Conservation (phyloP, 176 grass and related monocot genomes). For the Pharus latifolius region DNA sequence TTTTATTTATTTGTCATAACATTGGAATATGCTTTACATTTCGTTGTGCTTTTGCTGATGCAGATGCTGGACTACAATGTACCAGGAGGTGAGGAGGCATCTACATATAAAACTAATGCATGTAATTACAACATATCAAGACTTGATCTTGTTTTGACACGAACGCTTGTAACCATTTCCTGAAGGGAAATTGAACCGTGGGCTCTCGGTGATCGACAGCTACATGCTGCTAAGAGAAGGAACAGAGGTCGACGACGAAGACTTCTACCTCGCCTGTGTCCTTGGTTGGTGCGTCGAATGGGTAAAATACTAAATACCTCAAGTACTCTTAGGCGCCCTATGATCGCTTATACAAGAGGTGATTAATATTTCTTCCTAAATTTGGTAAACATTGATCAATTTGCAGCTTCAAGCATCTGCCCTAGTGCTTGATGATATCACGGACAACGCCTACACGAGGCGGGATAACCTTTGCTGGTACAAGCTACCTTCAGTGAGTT, state of each 20-base stretch:
- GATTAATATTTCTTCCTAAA: background rate
- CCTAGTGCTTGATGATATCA: slow-evolving; percentile 61
- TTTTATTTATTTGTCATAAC: too few relatives aligned
- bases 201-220: slow-evolving; percentile 45
- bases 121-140: background rate
- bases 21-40: too few relatives aligned
- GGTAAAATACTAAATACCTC: background rate
- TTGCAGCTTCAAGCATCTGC: slow-evolving; percentile 61
- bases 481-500: slow-evolving; percentile 28
- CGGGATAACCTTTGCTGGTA: slow-evolving; percentile 59
- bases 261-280: slow-evolving; percentile 38
- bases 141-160: background rate
- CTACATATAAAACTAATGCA: background rate
- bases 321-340: too few relatives aligned
- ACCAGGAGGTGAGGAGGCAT: slow-evolving; percentile 19
- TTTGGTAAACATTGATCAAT: background rate
- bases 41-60: background rate
- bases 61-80: slow-evolving; percentile 46
- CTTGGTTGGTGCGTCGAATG: slow-evolving; percentile 45
- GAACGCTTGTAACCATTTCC: background rate
- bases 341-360: too few relatives aligned
- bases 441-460: slow-evolving; percentile 62
- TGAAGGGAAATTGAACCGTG: slow-evolving; percentile 42
- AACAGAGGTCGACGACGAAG: slow-evolving; percentile 25
- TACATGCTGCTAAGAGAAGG: slow-evolving; percentile 38